Conservation (phyloP, 805 yeast genomes). For the Starmera dryadoides region DNA sequence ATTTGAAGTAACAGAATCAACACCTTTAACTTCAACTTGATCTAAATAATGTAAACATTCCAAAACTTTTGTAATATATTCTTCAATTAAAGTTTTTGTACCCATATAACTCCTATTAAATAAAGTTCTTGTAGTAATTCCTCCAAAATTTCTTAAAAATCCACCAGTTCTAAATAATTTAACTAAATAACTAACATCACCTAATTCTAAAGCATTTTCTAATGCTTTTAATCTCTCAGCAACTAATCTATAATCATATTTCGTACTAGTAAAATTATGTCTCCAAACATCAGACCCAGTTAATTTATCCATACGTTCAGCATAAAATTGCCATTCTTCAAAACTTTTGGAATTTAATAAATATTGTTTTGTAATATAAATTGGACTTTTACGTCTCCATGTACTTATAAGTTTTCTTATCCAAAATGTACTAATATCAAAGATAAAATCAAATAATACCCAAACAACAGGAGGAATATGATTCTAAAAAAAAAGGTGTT, state of each 20-base stretch:
- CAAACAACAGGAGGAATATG: constrained; percentile 35
- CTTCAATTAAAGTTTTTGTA: constrained; percentile 83
- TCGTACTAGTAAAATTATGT: constrained; percentile 71
- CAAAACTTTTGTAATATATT: constrained; percentile 71
- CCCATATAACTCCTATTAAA: constrained; percentile 83
- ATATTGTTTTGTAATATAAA: constrained; percentile 39
- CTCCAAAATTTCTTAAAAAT: constrained; percentile 83
- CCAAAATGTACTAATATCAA: constrained; percentile 39
- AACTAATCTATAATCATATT: constrained; percentile 80
- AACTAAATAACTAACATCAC: constrained; percentile 50
- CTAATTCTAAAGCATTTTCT: constrained; percentile 47
- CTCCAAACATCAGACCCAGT: constrained; percentile 63
- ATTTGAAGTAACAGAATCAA: constrained; percentile 23
- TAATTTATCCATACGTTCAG: constrained; percentile 40
- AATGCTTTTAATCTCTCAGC: constrained; percentile 63
- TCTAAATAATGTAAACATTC: constrained; percentile 57
- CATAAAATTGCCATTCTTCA: constrained; percentile 63
- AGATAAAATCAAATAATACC: constrained; percentile 30
- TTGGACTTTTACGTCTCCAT: constrained; percentile 29
- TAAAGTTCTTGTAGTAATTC: constrained; percentile 70
- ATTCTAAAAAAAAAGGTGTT: constrained; percentile 15
- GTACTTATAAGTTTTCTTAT: constrained; percentile 9
- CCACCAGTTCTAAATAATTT: constrained; percentile 71
- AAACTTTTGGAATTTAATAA: constrained; percentile 47
- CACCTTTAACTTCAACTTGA: constrained; percentile 20